Percentiles rank a stretch among this genome's conserved stretches.
phyloP scores from a whole-genome alignment of 164 flowering plant genomes.

The Berberis vulgaris region DNA sequence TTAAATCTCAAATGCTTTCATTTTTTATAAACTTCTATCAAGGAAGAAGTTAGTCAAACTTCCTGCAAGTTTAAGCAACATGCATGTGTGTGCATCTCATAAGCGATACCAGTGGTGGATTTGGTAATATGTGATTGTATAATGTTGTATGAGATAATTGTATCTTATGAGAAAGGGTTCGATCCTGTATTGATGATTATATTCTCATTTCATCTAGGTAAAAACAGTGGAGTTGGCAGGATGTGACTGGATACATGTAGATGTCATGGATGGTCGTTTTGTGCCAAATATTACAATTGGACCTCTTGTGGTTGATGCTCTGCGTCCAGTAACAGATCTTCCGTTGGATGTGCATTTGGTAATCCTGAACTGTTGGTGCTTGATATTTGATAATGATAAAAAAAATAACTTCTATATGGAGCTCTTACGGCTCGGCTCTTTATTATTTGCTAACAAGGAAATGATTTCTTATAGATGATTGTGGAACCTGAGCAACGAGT shows the following conservation, averaged over 20 bases:
- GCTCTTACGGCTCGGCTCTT: neutral
- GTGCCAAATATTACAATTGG: conserved; percentile 98
- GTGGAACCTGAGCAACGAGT: conserved; percentile 98
- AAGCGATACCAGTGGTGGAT: neutral
- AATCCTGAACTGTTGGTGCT: conserved; percentile 6
- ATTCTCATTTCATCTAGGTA: conserved; percentile 41
- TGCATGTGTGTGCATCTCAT: neutral
- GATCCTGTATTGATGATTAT: neutral
- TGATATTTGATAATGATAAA: too few species aligned
- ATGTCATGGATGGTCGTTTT: conserved; percentile 99
- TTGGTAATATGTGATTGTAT: too few species aligned
- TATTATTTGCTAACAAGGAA: conserved; percentile 11
- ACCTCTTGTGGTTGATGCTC: conserved; percentile 94
- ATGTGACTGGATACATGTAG: conserved; percentile 99
- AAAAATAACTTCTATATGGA: too few species aligned
- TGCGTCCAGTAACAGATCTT: conserved; percentile 95
- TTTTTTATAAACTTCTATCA: too few species aligned
- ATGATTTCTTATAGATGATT: conserved; percentile 63
- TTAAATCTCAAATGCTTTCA: too few species aligned
- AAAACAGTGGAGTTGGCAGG: conserved; percentile 98
- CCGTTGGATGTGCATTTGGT: conserved; percentile 99
- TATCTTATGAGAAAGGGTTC: neutral
- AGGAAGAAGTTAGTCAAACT: too few species aligned
- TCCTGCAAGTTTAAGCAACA: neutral
- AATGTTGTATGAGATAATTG: neutral